These are phyloP conservation scores for Capronia americana DNA, from an alignment of 2,329 filamentous ascomycete genomes.

Conservation along the genomic window DNA sequence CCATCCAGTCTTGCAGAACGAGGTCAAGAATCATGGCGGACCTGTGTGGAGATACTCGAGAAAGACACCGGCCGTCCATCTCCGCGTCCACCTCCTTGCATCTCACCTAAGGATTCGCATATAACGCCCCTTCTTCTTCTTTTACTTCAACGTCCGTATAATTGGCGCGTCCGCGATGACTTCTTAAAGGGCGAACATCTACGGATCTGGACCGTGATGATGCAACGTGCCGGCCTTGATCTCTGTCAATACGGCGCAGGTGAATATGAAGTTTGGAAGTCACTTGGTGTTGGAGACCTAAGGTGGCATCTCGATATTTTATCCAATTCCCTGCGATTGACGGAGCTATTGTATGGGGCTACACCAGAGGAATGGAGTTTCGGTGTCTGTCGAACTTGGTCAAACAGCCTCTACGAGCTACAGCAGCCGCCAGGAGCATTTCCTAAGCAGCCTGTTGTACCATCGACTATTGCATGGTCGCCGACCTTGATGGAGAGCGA, in stretches of 20 bases:
- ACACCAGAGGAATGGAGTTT: slow-evolving; percentile 12
- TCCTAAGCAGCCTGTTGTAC: background rate
- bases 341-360: slow-evolving; percentile 4
- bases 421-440: slow-evolving; percentile 3
- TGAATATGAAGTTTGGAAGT: slow-evolving; percentile 1
- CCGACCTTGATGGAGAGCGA: background rate
- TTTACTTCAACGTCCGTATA: background rate
- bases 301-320: too few species aligned
- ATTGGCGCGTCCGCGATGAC: too few species aligned
- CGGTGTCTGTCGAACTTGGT: background rate
- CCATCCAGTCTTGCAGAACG: background rate
- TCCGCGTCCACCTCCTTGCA: background rate
- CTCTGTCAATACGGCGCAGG: slow-evolving; percentile 3
- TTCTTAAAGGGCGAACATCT: background rate
- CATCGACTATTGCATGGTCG: background rate
- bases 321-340: background rate
- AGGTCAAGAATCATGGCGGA: background rate
- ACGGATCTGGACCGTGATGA: slow-evolving; percentile 1
- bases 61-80: background rate
- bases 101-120: too few species aligned
- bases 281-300: background rate
- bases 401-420: background rate
- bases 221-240: slow-evolving; percentile 6
- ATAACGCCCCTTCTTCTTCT: background rate
- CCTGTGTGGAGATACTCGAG: background rate